phyloP scores from a whole-genome alignment of 495 filamentous ascomycete genomes.

The Pseudoneurospora amorphoporcata region DNA sequence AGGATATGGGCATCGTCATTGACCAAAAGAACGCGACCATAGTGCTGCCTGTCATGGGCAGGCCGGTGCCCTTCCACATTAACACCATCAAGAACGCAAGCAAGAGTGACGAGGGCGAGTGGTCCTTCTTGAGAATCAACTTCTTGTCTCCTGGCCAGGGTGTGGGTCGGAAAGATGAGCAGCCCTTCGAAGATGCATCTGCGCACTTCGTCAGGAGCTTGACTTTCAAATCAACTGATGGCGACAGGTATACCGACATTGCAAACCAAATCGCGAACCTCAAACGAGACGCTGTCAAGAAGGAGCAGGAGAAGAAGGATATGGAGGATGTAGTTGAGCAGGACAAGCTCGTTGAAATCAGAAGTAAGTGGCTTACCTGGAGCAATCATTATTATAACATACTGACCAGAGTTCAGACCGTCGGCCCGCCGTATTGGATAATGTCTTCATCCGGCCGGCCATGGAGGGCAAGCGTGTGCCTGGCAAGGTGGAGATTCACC shows the following conservation, averaged over 20 bases:
- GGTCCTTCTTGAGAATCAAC: conserved; percentile 89
- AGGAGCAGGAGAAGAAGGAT: conserved; percentile 97
- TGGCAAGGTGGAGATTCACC: conserved; percentile 92
- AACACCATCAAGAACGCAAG: conserved; percentile 98
- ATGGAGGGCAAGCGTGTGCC: conserved; percentile 94
- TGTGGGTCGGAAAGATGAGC: conserved; percentile 95
- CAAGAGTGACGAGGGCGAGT: conserved; percentile 91
- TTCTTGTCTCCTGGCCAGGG: conserved; percentile 95
- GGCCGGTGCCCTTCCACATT: conserved; percentile 97
- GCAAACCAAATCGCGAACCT: conserved; percentile 85
- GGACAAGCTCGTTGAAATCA: conserved; percentile 86
- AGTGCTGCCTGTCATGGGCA: conserved; percentile 91
- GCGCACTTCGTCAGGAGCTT: conserved; percentile 94
- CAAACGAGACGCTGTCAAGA: conserved; percentile 78
- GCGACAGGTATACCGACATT: conserved; percentile 77
- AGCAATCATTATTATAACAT: neutral
- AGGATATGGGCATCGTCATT: conserved; percentile 77
- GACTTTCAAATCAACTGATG: conserved; percentile 84
- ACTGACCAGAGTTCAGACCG: conserved; percentile 52
- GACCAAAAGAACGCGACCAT: conserved; percentile 85
- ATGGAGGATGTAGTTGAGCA: conserved; percentile 99
- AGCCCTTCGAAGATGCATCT: conserved; percentile 92
- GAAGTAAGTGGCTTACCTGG: conserved; percentile 47
- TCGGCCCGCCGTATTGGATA: conserved; percentile 74
- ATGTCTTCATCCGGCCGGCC: conserved; percentile 86